phyloP scores from a whole-genome alignment of 2,329 filamentous ascomycete genomes.

The Cytospora chrysosperma region DNA sequence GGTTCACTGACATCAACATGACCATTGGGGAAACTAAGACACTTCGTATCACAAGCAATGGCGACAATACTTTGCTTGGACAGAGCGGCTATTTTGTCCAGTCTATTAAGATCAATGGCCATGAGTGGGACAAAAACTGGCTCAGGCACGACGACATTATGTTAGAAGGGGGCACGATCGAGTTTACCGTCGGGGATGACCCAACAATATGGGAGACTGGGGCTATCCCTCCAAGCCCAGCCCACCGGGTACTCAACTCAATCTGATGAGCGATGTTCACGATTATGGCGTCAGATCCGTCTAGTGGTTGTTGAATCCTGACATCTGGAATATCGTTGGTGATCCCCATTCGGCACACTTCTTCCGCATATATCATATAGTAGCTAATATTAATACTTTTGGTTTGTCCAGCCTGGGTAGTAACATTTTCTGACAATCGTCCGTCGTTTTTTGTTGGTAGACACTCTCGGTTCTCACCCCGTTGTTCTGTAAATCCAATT shows the following conservation, averaged over 20 bases:
- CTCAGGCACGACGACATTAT: conserved; percentile 51
- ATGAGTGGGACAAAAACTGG: conserved; percentile 54
- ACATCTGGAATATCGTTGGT: no score
- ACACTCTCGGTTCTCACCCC: not conserved
- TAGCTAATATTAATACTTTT: not conserved
- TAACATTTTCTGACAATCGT: not conserved
- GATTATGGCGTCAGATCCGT: not conserved
- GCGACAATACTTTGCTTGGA: conserved; percentile 33
- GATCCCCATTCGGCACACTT: no score
- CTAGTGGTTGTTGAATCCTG: not conserved
- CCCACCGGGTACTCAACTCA: not conserved
- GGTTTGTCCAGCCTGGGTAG: not conserved
- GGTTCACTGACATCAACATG: conserved; percentile 60
- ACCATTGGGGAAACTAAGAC: conserved; percentile 47
- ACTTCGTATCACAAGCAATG: conserved; percentile 46
- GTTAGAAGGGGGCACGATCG: conserved; percentile 43
- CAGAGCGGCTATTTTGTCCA: conserved; percentile 50
- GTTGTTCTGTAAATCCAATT: not conserved
- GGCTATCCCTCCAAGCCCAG: conserved; percentile 50
- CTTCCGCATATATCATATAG: no score
- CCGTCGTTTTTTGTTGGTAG: not conserved
- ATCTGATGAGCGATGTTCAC: not conserved
- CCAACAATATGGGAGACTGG: conserved; percentile 47
- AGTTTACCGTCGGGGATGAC: conserved; percentile 46
- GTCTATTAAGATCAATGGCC: conserved; percentile 51